Evolutionary conservation across 2,329 filamentous ascomycete genomes (phyloP).

Genomic region (Botrytis tulipae): DNA sequence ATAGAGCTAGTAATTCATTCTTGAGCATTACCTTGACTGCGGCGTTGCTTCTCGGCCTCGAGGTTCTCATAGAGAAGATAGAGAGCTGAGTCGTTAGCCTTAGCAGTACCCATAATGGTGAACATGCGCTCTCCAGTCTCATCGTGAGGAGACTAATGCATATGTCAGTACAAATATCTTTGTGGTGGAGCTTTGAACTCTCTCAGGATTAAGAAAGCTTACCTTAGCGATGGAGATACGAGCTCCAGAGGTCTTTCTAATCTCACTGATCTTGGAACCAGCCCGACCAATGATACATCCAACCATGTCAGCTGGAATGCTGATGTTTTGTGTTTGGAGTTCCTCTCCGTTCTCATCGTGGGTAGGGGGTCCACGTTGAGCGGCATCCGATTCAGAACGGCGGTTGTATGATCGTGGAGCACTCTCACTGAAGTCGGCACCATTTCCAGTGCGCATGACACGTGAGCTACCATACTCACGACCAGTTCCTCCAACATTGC

Average conservation of each 20-base stretch:
- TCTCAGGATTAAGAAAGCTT: conserved; percentile 32
- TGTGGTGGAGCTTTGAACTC: conserved; percentile 19
- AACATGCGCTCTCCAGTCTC: conserved; percentile 99
- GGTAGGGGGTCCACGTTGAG: conserved; percentile 75
- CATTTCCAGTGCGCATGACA: conserved; percentile 94
- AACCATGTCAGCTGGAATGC: conserved; percentile 99
- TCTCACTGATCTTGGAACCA: conserved; percentile 97
- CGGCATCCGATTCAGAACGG: conserved; percentile 80
- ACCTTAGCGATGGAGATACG: conserved; percentile 93
- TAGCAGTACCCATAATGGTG: conserved; percentile 94
- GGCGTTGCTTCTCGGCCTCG: conserved; percentile 97
- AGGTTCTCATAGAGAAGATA: conserved; percentile 98
- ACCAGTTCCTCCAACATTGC: conserved; percentile 47
- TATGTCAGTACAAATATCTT: conserved; percentile 18
- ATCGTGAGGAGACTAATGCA: conserved; percentile 72
- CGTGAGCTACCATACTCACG: conserved; percentile 62
- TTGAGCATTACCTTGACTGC: conserved; percentile 66
- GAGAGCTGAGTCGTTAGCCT: conserved; percentile 91
- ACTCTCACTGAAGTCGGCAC: conserved; percentile 92
- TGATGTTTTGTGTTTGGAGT: conserved; percentile 98
- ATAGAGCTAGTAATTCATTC: conserved; percentile 31
- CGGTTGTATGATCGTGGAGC: conserved; percentile 67
- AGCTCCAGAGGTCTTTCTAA: conserved; percentile 92
- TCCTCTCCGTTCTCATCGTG: conserved; percentile 97
- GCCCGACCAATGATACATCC: conserved; percentile 97